Evolutionary conservation across 169 alveolate genomes (phyloP).

Genomic region (Babesia bigemina): DNA sequence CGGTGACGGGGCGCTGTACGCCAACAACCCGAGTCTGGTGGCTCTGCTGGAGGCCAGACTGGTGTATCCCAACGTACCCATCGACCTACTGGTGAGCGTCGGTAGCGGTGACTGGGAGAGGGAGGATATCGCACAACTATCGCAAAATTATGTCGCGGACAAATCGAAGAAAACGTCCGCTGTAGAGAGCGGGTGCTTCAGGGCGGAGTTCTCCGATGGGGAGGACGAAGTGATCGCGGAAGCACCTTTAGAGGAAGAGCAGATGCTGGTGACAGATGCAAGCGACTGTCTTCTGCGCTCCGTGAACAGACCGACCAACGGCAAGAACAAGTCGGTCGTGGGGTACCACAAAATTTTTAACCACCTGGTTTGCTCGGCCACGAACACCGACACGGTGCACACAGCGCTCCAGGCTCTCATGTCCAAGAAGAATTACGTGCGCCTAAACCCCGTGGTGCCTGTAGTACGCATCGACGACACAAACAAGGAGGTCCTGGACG

Average conservation of each 20-base stretch:
- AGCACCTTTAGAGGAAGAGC: not conserved
- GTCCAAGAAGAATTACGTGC: constrained; percentile 37
- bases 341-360: constrained; percentile 50
- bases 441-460: constrained; percentile 58
- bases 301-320: not conserved
- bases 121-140: not conserved
- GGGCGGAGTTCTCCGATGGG: not conserved
- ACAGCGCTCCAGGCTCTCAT: constrained; percentile 37
- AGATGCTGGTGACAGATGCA: constrained; percentile 12
- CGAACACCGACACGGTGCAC: constrained; percentile 61
- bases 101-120: constrained; percentile 78
- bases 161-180: not conserved
- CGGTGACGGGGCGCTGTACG: constrained; percentile 85
- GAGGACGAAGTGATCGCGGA: not conserved
- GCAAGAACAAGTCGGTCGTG: not conserved
- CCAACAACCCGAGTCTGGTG: constrained; percentile 84
- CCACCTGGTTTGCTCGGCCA: constrained; percentile 50
- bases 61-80: constrained; percentile 76
- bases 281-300: constrained; percentile 31
- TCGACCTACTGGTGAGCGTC: constrained; percentile 79
- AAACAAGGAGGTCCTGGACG: constrained; percentile 42
- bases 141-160: not conserved
- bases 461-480: constrained; percentile 52
- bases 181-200: not conserved
- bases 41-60: constrained; percentile 81